These are phyloP conservation scores for Rosa lucieae DNA, from an alignment of 306 rosid species.

Conservation along the genomic window DNA sequence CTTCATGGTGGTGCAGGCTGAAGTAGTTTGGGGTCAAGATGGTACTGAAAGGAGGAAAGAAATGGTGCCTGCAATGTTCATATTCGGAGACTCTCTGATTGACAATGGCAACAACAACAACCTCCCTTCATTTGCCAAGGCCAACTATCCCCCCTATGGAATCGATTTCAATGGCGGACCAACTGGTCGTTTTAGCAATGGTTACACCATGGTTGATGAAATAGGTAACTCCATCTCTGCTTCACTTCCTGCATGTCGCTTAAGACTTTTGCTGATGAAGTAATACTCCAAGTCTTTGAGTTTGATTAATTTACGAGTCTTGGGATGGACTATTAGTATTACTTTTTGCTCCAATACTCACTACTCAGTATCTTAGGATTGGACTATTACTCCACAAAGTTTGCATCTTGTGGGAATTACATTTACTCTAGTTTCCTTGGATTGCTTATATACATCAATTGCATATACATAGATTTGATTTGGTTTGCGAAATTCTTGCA, in stretches of 20 bases:
- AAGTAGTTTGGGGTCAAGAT: slow-evolving; percentile 39
- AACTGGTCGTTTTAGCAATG: slow-evolving; percentile 89
- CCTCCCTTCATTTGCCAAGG: slow-evolving; percentile 83
- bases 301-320: not conserved
- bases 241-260: not conserved
- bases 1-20: slow-evolving; percentile 17
- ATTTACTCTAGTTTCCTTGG: no score
- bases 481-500: no score
- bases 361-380: no score
- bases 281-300: not conserved
- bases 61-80: slow-evolving; percentile 87
- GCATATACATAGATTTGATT: no score
- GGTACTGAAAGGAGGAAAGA: slow-evolving; percentile 26
- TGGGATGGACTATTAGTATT: not conserved
- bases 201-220: slow-evolving; percentile 85
- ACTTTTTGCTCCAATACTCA: no score
- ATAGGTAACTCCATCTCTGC: slow-evolving; percentile 36
- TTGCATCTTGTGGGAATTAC: no score
- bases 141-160: slow-evolving; percentile 89
- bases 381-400: no score
- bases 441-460: no score
- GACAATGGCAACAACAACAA: slow-evolving; percentile 94
- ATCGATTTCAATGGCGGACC: slow-evolving; percentile 88
- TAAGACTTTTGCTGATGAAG: not conserved
- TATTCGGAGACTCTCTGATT: slow-evolving; percentile 90